Evolutionary conservation across 2,329 filamentous ascomycete species (phyloP), one percentile per base, ranked within the genome.

Genomic region (Cercospora zeae-maydis): DNA sequence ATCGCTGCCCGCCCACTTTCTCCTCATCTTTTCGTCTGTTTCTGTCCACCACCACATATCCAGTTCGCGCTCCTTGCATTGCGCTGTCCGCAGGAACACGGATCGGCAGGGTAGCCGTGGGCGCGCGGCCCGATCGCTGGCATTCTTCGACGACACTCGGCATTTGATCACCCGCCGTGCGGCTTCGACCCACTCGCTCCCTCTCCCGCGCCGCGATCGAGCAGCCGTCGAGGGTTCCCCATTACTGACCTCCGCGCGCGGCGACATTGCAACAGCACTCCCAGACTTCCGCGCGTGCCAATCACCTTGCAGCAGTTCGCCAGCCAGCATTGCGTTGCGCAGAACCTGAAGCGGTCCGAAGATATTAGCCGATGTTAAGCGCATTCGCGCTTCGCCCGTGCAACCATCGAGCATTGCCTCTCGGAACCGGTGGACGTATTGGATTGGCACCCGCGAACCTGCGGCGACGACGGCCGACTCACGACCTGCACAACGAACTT

Each of bases 1-100:
- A 61, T 65, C 51, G 61, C 47, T 65, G 63, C 52, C 60, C 60
- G 52, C 64, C 61, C 64, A 66, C 64, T 59, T 66, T 66, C 64
- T 66, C 60, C 61, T 66, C 64, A 47, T 49, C 54, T 59, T 58
- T 45, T 49, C 56, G 21, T 55, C 31, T 56, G 62, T 27, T 57
- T 61, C 47, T 61, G 62, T 52, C 54, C 56, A 61, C 37, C 47
- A 61, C 53, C 19, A 59, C 61, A 59, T 62, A 31, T 42, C 27
- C 51, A 53, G 47, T 30, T 14, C 30, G 21, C 56, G 53, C 62
- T 62, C 58, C 64, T 62, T 63, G 64, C 64, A 56, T 64, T 31
- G 33, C 52, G 33, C 37, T 52, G 24, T 45, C 47, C 34, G 13
- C 36, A 37, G 56, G 56, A 54, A 30, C 47, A 30, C 47, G 11